phyloP scores from a whole-genome alignment of 176 grass and related monocot genomes.

The Hyparrhenia diplandra region DNA sequence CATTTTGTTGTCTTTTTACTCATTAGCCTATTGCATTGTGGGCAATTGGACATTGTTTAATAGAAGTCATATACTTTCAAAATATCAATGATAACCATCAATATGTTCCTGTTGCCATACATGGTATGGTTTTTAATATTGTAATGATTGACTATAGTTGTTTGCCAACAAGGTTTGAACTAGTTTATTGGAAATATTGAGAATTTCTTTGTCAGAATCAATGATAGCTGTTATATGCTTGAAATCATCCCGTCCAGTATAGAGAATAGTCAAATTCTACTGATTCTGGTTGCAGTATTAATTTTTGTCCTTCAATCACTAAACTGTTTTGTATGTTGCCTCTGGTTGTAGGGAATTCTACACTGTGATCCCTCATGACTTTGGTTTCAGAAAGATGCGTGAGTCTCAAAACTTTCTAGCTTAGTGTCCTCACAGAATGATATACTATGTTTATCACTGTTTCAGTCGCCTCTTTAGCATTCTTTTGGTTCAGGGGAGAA shows the following conservation, averaged over 20 bases:
- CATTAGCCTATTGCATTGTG: neutral
- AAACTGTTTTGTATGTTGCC: neutral
- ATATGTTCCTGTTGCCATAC: neutral
- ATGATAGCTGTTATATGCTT: neutral
- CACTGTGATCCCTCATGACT: constrained; percentile 97
- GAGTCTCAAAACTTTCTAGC: constrained; percentile 40
- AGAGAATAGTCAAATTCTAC: neutral
- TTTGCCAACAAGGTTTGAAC: constrained; percentile 17
- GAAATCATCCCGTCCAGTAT: neutral
- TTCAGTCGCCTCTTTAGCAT: neutral
- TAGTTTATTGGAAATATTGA: neutral
- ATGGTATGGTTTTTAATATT: neutral
- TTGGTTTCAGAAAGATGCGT: constrained; percentile 94
- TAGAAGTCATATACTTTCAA: neutral
- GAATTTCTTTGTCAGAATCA: neutral
- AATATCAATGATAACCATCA: neutral
- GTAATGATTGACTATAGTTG: neutral
- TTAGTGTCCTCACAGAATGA: neutral
- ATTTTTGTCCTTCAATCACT: neutral
- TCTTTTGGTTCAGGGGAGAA: neutral
- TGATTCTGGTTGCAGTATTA: neutral
- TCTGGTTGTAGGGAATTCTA: constrained; percentile 50
- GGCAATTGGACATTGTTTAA: neutral
- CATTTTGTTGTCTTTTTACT: neutral
- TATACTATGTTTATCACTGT: constrained; percentile 10